Evolutionary conservation across 148 eudicot species (phyloP), one percentile per base, ranked within the genome.

Genomic region (Rhododendron mucronatum): DNA sequence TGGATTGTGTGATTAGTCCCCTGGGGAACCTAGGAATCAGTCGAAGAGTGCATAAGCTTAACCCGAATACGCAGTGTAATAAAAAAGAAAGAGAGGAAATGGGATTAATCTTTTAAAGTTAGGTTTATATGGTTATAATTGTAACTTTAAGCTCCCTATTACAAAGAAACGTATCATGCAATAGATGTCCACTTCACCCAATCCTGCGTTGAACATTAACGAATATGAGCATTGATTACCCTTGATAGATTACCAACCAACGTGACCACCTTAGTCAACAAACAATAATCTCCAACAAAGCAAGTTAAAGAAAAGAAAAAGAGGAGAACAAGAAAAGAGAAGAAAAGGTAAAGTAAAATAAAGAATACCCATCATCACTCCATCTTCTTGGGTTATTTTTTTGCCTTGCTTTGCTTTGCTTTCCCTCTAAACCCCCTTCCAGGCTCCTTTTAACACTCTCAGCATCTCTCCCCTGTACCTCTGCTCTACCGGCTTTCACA

Each of bases 241-340:
- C 89, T 90, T 87, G 82, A 84, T 91, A 57, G 91, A 91, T 88
- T 86, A 92, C 89, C 90, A 92, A 91, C 91, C 88, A 89, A 89
- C 93, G 88, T 78, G 84, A 83, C 85, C 82, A 83, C 84, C 89
- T 87, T 87, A 89, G 96, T 92, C 96, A 92, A 92, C 92, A 91
- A 88, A 86, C 83, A 87, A 91, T 86, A 84, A 84, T 83, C 86
- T 88, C 82, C 82, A 89, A 89, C 74, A 93, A 92, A 89, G 87
- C 85, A 89, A 89, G 88, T 86, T 86, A 87, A 88, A 88, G 88
- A 85, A 88, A 91, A 89, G 89, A 53, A 86, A 85, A 86, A 81
- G 63, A 82, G 85, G 63, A 82, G 85, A 90, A 90, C 86, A 88
- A 86, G 81, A 83, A 69, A 89, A 82, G 78, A 23, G 79, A 81